These are phyloP conservation scores for Coemansia sp. DNA, from an alignment of 192 early-diverging fungal species.

Conservation along the genomic window DNA sequence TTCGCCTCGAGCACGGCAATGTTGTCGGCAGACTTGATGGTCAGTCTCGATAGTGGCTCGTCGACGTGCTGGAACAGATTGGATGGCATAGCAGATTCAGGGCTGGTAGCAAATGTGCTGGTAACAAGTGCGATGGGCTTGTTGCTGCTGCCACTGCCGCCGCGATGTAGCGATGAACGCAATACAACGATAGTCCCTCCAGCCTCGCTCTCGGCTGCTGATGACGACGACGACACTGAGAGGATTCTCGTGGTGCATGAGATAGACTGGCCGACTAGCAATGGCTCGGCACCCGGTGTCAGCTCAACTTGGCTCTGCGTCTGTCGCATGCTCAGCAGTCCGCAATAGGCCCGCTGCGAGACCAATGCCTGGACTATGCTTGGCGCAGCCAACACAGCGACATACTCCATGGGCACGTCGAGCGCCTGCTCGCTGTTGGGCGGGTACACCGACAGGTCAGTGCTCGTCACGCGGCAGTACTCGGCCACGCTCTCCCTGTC, in stretches of 20 bases:
- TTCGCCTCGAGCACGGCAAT: constrained; percentile 87
- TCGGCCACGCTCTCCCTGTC: constrained; percentile 85
- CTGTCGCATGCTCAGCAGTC: constrained; percentile 84
- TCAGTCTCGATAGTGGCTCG: constrained; percentile 72
- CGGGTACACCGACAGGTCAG: constrained; percentile 62
- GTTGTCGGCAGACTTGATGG: constrained; percentile 64
- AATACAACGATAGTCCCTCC: background rate
- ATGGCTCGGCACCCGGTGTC: constrained; percentile 61
- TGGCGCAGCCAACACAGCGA: constrained; percentile 82
- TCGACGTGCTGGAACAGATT: constrained; percentile 74
- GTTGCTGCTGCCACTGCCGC: background rate
- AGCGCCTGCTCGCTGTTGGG: constrained; percentile 68
- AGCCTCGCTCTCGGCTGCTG: background rate
- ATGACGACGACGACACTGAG: constrained; percentile 54
- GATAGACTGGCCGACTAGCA: constrained; percentile 75
- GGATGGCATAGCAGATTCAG: constrained; percentile 29
- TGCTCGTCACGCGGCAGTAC: constrained; percentile 75
- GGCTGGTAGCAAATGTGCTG: constrained; percentile 44
- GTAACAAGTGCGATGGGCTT: background rate
- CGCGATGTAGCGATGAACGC: constrained; percentile 1
- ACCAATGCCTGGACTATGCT: constrained; percentile 81
- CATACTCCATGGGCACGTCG: constrained; percentile 64
- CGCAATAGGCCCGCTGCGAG: constrained; percentile 79
- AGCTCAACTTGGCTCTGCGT: constrained; percentile 79
- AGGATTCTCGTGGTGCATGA: constrained; percentile 71